These are phyloP conservation scores for Sambucus nigra DNA, from an alignment of 129 eudicot species.

Conservation along the genomic window DNA sequence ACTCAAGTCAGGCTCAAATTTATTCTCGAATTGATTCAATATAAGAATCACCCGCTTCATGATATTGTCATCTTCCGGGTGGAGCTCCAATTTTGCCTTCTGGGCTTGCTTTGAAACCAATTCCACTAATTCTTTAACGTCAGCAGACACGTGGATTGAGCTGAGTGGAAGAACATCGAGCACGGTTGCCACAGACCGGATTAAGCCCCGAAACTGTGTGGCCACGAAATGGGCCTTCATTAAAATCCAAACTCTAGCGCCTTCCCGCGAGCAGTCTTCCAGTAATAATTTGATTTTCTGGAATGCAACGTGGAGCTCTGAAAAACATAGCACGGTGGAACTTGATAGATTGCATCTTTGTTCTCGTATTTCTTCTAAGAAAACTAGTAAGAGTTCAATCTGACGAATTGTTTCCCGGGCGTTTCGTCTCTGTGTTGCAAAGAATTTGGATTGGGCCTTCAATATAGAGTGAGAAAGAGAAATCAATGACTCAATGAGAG, in stretches of 20 bases:
- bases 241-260: conserved; percentile 35
- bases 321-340: conserved; percentile 39
- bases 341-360: conserved; percentile 2
- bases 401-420: conserved; percentile 56
- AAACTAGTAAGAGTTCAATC: conserved; percentile 33
- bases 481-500: conserved; percentile 57
- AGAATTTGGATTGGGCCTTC: conserved; percentile 17
- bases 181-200: conserved; percentile 43
- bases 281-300: conserved; percentile 51
- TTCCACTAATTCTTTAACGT: conserved; percentile 50
- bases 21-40: conserved; percentile 62
- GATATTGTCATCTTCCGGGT: conserved; percentile 42
- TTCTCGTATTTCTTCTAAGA: conserved; percentile 46
- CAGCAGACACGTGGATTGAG: conserved; percentile 25
- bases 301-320: conserved; percentile 58
- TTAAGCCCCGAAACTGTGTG: conserved; percentile 32
- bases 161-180: conserved; percentile 60
- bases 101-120: conserved; percentile 55
- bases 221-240: conserved; percentile 53
- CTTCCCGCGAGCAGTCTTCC: conserved; percentile 53
- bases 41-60: conserved; percentile 44
- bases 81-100: conserved; percentile 38
- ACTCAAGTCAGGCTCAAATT: conserved; percentile 52
- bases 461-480: conserved; percentile 33
- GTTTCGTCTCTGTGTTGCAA: conserved; percentile 39